Conservation (phyloP, 2,329 filamentous ascomycete genomes). For the Celoporthe dispersa region DNA sequence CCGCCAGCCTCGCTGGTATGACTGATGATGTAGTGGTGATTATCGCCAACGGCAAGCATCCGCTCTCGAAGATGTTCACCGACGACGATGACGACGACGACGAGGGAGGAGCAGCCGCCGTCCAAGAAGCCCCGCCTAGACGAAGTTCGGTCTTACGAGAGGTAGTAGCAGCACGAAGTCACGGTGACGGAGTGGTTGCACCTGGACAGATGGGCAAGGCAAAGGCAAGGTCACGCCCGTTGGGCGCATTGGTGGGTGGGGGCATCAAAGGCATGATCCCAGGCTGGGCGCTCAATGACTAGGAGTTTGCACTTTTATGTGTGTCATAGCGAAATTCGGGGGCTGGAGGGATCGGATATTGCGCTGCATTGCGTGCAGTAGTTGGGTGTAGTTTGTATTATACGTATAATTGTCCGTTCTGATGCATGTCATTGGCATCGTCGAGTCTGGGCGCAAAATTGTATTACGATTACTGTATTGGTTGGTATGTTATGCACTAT, state of each 20-base stretch:
- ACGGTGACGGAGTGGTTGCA: neutral
- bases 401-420: neutral
- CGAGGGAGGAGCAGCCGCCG: neutral
- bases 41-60: neutral
- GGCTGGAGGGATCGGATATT: neutral
- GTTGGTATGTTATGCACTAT: neutral
- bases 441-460: neutral
- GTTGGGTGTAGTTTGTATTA: neutral
- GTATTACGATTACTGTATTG: conserved; percentile 15
- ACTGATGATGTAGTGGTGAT: neutral
- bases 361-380: neutral
- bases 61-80: conserved; percentile 7
- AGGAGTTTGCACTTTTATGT: neutral
- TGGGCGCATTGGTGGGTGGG: too few species aligned
- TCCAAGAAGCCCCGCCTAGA: neutral
- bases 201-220: neutral
- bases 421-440: neutral
- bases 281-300: too few species aligned
- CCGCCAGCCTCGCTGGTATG: neutral
- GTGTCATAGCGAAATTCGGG: neutral
- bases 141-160: neutral
- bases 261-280: too few species aligned
- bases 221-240: too few species aligned
- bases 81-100: neutral
- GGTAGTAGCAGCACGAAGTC: neutral